phyloP scores from a whole-genome alignment of 2,329 filamentous ascomycete genomes.

The Proliferodiscus dingleyae region DNA sequence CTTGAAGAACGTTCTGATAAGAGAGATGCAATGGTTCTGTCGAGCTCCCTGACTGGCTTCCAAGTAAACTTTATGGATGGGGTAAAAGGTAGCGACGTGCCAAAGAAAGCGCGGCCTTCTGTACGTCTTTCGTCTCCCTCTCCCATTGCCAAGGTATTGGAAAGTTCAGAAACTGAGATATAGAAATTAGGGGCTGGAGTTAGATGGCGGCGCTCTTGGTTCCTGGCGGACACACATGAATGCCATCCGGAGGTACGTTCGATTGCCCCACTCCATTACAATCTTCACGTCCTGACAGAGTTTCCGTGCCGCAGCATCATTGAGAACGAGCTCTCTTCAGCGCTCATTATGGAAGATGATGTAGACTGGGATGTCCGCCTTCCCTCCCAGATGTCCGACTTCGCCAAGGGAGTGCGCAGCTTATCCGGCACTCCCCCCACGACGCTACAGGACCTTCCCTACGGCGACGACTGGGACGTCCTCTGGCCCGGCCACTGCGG shows the following conservation, averaged over 20 bases:
- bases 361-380: slow-evolving; percentile 40
- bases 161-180: neutral
- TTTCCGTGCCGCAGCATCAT: slow-evolving; percentile 26
- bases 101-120: slow-evolving; percentile 38
- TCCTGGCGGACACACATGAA: slow-evolving; percentile 40
- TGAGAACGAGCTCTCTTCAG: slow-evolving; percentile 31
- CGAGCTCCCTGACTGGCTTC: slow-evolving; percentile 38
- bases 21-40: slow-evolving; percentile 42
- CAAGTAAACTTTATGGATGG: slow-evolving; percentile 41
- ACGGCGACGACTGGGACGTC: slow-evolving; percentile 35
- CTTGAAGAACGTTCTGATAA: slow-evolving; percentile 45
- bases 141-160: neutral
- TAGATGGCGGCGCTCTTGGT: slow-evolving; percentile 34
- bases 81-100: slow-evolving; percentile 36
- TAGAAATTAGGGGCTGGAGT: slow-evolving; percentile 11
- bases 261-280: neutral
- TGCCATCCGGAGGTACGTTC: slow-evolving; percentile 27
- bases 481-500: slow-evolving; percentile 36
- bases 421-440: slow-evolving; percentile 1
- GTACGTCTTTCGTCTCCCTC: neutral
- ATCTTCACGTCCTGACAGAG: too few species aligned
- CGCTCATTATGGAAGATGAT: slow-evolving; percentile 41
- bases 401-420: slow-evolving; percentile 17
- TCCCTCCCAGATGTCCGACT: slow-evolving; percentile 15
- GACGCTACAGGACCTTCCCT: slow-evolving; percentile 21